These are phyloP conservation scores for Suillus sp. DNA, from an alignment of 768 basidiomycete genomes.

Conservation along the genomic window DNA sequence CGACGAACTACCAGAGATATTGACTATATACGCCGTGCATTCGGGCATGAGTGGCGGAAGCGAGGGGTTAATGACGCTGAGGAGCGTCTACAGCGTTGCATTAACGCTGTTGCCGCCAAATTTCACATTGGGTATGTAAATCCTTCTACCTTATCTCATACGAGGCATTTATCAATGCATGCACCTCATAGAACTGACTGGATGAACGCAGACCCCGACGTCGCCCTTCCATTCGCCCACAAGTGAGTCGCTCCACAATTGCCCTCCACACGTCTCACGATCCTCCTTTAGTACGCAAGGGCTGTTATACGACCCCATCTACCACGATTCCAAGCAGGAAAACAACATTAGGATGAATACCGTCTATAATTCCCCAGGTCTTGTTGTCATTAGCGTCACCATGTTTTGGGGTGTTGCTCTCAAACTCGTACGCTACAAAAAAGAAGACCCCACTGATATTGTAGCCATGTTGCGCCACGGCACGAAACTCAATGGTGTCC, in stretches of 20 bases:
- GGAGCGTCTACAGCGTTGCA: conserved; percentile 56
- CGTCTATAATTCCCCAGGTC: conserved; percentile 57
- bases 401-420: conserved; percentile 75
- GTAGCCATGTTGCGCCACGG: conserved; percentile 69
- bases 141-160: not conserved
- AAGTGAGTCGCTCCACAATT: conserved; percentile 47
- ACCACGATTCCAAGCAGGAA: conserved; percentile 49
- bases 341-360: conserved; percentile 58
- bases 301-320: conserved; percentile 59
- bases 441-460: conserved; percentile 66
- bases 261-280: conserved; percentile 14
- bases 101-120: conserved; percentile 51
- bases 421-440: conserved; percentile 68
- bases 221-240: conserved; percentile 65
- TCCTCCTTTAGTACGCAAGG: conserved; percentile 23
- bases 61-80: conserved; percentile 54
- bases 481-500: conserved; percentile 47
- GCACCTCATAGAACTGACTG: conserved; percentile 47
- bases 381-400: conserved; percentile 60
- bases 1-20: conserved; percentile 64
- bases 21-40: conserved; percentile 66
- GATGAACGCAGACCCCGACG: conserved; percentile 78
- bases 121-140: conserved; percentile 48
- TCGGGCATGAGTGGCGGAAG: conserved; percentile 53
- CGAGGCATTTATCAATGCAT: not conserved